A percentile compares a stretch with the other conserved stretches of the same genome.
phyloP scores from a whole-genome alignment of 1,139 yeast genomes.

The Protomyces arabidopsidicola region DNA sequence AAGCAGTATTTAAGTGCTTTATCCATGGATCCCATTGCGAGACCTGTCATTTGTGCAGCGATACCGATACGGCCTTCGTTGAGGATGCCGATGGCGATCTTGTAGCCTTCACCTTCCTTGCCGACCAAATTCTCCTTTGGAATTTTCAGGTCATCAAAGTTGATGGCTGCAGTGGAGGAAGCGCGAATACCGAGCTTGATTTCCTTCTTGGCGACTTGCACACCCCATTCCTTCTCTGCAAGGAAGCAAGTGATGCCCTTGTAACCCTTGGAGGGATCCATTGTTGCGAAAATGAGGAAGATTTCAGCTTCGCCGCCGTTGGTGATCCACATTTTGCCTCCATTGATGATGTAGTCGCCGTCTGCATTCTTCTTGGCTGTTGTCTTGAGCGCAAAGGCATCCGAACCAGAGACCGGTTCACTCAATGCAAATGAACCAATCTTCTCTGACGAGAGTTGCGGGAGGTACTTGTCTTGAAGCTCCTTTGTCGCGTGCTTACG shows the following conservation, averaged over 20 bases:
- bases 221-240: conserved; percentile 44
- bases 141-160: conserved; percentile 44
- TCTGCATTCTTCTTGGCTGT: conserved; percentile 41
- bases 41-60: conserved; percentile 47
- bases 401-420: conserved; percentile 46
- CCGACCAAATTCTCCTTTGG: conserved; percentile 46
- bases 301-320: conserved; percentile 47
- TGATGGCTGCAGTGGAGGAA: conserved; percentile 45
- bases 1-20: conserved; percentile 43
- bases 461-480: conserved; percentile 43
- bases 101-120: conserved; percentile 47
- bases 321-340: conserved; percentile 48
- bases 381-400: conserved; percentile 46
- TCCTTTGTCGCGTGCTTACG: conserved; percentile 43
- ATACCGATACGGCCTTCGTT: conserved; percentile 49
- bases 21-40: conserved; percentile 46
- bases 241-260: conserved; percentile 48
- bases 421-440: conserved; percentile 46
- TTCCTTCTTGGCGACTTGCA: conserved; percentile 46
- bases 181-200: conserved; percentile 47
- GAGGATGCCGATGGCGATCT: conserved; percentile 46
- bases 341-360: conserved; percentile 42
- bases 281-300: conserved; percentile 44
- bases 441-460: conserved; percentile 41
- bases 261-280: conserved; percentile 45